Percentiles rank a stretch among this genome's conserved stretches.
These are phyloP conservation scores for Parietaria judaica DNA, from an alignment of 306 rosid species.

Conservation along the genomic window DNA sequence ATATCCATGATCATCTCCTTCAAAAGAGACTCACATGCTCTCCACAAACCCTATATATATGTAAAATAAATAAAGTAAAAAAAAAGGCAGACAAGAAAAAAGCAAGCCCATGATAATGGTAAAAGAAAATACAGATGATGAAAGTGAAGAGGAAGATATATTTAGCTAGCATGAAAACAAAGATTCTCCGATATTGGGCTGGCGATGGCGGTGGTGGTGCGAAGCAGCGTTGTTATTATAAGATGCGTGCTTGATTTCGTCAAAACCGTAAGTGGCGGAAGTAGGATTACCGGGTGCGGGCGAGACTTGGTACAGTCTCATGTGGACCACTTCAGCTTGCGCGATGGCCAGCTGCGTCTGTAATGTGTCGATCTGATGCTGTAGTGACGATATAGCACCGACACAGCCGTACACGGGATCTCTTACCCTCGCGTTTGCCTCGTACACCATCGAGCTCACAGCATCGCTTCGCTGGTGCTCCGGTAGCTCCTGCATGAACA, in stretches of 20 bases:
- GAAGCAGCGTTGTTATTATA: constrained; percentile 6
- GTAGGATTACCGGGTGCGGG: constrained; percentile 10
- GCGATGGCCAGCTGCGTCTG: constrained; percentile 76
- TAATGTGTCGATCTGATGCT: constrained; percentile 68
- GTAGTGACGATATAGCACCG: constrained; percentile 87
- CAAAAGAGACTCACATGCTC: constrained; percentile 26
- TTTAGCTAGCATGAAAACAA: constrained; percentile 62
- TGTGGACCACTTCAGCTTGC: constrained; percentile 70
- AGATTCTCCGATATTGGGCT: constrained; percentile 50
- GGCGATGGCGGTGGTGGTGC: constrained; percentile 22
- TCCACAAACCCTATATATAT: constrained; percentile 10
- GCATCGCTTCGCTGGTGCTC: constrained; percentile 88
- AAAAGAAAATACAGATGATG: constrained; percentile 9
- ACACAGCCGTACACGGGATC: constrained; percentile 95
- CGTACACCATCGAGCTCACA: constrained; percentile 93
- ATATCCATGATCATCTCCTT: constrained; percentile 24
- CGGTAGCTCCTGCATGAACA: constrained; percentile 53
- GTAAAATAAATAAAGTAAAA: neutral
- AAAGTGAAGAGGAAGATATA: constrained; percentile 14
- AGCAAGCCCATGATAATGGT: constrained; percentile 39
- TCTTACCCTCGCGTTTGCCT: constrained; percentile 88
- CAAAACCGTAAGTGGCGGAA: neutral
- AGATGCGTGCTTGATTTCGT: neutral
- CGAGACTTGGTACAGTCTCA: constrained; percentile 45
- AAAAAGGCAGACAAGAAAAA: constrained; percentile 26